A percentile compares a stretch with the other conserved stretches of the same genome.
Conservation (phyloP, 805 yeast species). For the Saccharomyces paradoxus region DNA sequence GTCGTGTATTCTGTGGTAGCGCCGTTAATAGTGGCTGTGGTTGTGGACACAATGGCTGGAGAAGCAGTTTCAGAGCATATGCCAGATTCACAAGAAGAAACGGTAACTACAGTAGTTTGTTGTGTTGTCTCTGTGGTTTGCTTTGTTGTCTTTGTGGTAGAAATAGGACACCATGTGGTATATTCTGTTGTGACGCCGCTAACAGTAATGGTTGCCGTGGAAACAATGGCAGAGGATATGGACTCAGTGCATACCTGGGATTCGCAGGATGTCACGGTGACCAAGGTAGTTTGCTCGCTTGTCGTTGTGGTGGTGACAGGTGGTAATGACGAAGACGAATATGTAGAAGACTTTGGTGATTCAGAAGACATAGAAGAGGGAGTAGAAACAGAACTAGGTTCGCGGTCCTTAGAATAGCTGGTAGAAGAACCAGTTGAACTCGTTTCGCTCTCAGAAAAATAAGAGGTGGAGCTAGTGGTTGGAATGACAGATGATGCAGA, state of each 20-base stretch:
- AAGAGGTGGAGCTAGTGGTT: not conserved
- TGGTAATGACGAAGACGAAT: no score
- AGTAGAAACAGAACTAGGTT: no score
- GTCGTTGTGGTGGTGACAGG: no score
- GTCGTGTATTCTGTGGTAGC: conserved; percentile 30
- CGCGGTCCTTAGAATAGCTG: no score
- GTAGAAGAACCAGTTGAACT: no score
- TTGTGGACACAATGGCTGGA: conserved; percentile 25
- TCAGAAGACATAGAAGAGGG: not conserved
- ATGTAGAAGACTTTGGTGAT: not conserved
- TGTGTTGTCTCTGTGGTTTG: no score
- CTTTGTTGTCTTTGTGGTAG: conserved; percentile 9
- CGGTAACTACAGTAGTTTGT: conserved; percentile 11
- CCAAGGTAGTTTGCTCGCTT: conserved; percentile 4
- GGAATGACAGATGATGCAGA: no score
- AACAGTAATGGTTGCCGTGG: conserved; percentile 27
- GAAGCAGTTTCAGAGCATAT: conserved; percentile 24
- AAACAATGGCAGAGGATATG: conserved; percentile 24
- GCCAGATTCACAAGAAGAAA: conserved; percentile 26
- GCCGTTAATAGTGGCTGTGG: conserved; percentile 26
- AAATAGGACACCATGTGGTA: conserved; percentile 25
- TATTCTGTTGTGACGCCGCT: conserved; percentile 28
- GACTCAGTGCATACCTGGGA: conserved; percentile 23
- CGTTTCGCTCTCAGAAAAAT: no score
- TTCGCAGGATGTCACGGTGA: conserved; percentile 28